Percentiles rank a stretch among this genome's conserved stretches.
phyloP scores from a whole-genome alignment of 2,329 filamentous ascomycete genomes.

The Clonostachys sp. region DNA sequence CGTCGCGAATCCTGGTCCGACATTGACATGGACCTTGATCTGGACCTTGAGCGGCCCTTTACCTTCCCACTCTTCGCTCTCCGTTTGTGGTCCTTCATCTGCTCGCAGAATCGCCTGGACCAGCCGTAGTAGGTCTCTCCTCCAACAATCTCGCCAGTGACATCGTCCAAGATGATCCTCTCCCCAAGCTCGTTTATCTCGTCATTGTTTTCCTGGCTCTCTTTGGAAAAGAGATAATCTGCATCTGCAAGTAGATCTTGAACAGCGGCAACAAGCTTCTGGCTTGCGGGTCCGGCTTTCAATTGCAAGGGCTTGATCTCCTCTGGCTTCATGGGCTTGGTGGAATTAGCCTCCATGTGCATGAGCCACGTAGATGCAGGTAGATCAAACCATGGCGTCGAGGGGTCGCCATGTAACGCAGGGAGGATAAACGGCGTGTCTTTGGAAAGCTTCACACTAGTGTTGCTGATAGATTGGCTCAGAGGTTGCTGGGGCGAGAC shows the following conservation, averaged over 20 bases:
- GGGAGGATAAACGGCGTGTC: constrained; percentile 68
- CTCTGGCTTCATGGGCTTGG: constrained; percentile 66
- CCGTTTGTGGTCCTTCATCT: constrained; percentile 63
- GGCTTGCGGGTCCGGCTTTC: constrained; percentile 61
- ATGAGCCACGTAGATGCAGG: constrained; percentile 79
- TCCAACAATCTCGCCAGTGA: constrained; percentile 58
- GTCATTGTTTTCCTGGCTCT: constrained; percentile 37
- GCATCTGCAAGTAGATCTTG: constrained; percentile 66
- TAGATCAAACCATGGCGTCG: constrained; percentile 74
- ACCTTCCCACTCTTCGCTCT: constrained; percentile 20
- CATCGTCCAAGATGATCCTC: constrained; percentile 56
- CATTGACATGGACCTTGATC: constrained; percentile 17
- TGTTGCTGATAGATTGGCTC: neutral
- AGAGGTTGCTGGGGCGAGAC: no score
- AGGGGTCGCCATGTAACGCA: constrained; percentile 69
- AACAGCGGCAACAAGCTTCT: constrained; percentile 62
- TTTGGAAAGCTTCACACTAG: constrained; percentile 36
- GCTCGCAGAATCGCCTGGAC: constrained; percentile 75
- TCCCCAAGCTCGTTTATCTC: constrained; percentile 77
- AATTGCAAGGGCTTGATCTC: constrained; percentile 70
- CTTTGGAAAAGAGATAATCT: constrained; percentile 60
- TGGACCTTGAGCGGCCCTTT: constrained; percentile 26
- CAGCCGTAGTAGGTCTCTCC: constrained; percentile 85
- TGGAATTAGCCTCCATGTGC: constrained; percentile 72
- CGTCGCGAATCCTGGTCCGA: constrained; percentile 7